A percentile compares a stretch with the other conserved stretches of the same genome.
phyloP scores from a whole-genome alignment of 805 yeast species.

The Candida pini region DNA sequence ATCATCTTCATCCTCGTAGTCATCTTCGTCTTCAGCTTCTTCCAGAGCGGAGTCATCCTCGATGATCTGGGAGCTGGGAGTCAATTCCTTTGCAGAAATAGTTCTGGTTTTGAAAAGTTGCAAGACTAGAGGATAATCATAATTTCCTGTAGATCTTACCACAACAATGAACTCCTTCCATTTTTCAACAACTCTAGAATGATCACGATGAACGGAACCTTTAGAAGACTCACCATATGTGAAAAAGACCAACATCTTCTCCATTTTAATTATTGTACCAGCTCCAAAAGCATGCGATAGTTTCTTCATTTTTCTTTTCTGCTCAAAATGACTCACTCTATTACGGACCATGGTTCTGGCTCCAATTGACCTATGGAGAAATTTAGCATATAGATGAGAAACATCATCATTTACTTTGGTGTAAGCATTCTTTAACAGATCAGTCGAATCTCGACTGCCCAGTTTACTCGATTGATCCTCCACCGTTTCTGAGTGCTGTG shows the following conservation, averaged over 20 bases:
- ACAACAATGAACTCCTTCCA: constrained; percentile 81
- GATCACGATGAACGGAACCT: too few relatives aligned
- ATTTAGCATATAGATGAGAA: constrained; percentile 12
- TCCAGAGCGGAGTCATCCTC: not conserved
- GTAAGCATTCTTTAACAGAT: constrained; percentile 10
- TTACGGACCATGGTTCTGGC: constrained; percentile 15
- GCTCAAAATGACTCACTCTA: constrained; percentile 16
- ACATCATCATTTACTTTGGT: constrained; percentile 14
- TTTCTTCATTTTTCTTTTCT: constrained; percentile 17
- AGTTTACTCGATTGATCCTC: too few relatives aligned
- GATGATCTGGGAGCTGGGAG: constrained; percentile 1
- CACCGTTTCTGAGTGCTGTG: too few relatives aligned
- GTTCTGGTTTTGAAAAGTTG: constrained; percentile 54
- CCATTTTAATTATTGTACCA: constrained; percentile 64
- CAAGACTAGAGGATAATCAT: constrained; percentile 46
- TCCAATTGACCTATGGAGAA: constrained; percentile 20
- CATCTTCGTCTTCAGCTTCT: constrained; percentile 4
- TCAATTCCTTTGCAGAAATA: constrained; percentile 20
- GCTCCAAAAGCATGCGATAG: constrained; percentile 31
- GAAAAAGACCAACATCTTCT: constrained; percentile 56
- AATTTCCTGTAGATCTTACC: constrained; percentile 54
- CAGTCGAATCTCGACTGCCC: too few relatives aligned
- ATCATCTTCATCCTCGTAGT: constrained; percentile 7
- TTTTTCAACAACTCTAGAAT: constrained; percentile 54
- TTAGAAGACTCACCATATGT: constrained; percentile 37